Conservation (phyloP, 2,329 filamentous ascomycete species). For the Blumeriella jaapii region DNA sequence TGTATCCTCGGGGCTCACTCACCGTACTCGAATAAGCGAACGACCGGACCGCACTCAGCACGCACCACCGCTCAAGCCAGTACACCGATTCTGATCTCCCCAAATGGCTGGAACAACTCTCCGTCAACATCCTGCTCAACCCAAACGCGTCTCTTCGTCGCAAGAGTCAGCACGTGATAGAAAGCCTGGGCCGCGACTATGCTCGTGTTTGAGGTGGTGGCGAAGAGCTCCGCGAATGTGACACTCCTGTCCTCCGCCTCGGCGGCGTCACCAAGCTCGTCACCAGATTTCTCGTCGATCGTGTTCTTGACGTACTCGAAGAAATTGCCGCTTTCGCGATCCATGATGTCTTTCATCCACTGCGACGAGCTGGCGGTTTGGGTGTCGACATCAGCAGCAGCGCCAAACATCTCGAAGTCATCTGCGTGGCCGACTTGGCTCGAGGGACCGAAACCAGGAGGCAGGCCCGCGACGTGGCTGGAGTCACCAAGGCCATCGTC, state of each 20-base stretch:
- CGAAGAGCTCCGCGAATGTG: conserved; percentile 58
- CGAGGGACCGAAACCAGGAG: conserved; percentile 1
- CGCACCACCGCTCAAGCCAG: not conserved
- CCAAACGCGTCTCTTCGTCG: conserved; percentile 50
- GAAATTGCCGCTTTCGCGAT: conserved; percentile 51
- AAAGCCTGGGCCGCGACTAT: conserved; percentile 64
- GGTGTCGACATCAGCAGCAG: conserved; percentile 32
- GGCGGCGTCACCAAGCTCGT: conserved; percentile 11
- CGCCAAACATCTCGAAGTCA: conserved; percentile 34
- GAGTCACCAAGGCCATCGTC: conserved; percentile 9
- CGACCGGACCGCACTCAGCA: not conserved
- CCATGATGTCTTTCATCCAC: conserved; percentile 40
- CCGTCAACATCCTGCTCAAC: conserved; percentile 42
- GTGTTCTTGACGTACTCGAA: conserved; percentile 43
- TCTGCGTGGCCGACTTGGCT: conserved; percentile 16
- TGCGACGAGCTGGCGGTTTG: conserved; percentile 36
- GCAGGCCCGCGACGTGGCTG: not conserved
- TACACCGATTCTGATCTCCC: conserved; percentile 22
- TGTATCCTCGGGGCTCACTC: not conserved
- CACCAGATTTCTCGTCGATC: conserved; percentile 29
- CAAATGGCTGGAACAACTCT: conserved; percentile 11
- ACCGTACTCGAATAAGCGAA: not conserved
- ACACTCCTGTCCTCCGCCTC: conserved; percentile 33
- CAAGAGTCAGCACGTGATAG: conserved; percentile 60
- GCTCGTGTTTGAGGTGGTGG: conserved; percentile 37